Conservation (phyloP, 257 asterid genomes). For the Gardenia jasminoides region DNA sequence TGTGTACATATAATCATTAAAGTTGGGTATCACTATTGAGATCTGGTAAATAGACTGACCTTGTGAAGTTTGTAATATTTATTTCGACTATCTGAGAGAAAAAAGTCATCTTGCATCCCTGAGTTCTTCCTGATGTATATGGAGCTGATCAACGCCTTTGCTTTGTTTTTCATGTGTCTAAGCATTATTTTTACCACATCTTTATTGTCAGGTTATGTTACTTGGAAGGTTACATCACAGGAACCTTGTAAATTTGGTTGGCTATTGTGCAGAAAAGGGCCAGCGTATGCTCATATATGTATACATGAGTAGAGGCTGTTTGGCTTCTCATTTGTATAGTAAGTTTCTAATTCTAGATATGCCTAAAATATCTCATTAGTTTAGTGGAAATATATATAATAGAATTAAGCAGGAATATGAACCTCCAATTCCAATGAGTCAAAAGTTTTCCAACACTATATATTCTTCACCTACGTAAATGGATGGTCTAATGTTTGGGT, state of each 20-base stretch:
- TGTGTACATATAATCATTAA: too few relatives aligned
- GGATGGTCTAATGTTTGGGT: not conserved
- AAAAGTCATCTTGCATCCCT: not conserved
- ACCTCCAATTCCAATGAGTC: not conserved
- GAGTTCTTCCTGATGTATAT: not conserved
- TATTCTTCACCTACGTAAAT: not conserved
- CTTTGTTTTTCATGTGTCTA: not conserved
- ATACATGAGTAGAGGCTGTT: conserved; percentile 87
- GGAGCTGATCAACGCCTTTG: not conserved
- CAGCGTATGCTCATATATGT: conserved; percentile 89
- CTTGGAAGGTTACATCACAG: conserved; percentile 94
- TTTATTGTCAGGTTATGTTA: conserved; percentile 66
- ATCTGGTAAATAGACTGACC: not conserved
- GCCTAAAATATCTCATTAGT: not conserved
- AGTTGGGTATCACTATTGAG: not conserved
- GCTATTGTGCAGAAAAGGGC: conserved; percentile 92
- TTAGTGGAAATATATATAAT: not conserved
- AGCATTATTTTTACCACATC: not conserved
- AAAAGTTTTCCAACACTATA: not conserved
- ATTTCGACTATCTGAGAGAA: not conserved
- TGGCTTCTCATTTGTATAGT: conserved; percentile 92
- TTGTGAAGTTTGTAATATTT: not conserved
- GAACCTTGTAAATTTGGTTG: conserved; percentile 95
- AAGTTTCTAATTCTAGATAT: conserved; percentile 27
- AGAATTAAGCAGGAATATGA: not conserved